Conservation (phyloP, 441 rosid genomes). For the Theobroma grandiflorum region DNA sequence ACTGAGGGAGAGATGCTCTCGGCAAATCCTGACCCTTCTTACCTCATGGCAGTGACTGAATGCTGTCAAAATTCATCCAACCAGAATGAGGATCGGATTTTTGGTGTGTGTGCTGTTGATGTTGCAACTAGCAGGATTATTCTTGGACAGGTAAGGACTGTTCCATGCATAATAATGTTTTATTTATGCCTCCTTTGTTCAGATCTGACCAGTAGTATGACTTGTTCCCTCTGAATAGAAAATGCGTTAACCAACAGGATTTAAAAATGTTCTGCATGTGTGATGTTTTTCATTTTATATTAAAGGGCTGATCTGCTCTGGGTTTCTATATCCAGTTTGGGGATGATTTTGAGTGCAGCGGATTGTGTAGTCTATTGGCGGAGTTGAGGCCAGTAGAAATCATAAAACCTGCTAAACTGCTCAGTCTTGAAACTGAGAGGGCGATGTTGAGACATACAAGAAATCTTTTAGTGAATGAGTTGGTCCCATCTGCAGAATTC, state of each 20-base stretch:
- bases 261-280: neutral
- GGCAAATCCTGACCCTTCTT: constrained; percentile 93
- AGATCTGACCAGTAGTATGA: neutral
- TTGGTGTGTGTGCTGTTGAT: constrained; percentile 93
- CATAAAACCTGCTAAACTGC: constrained; percentile 75
- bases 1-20: constrained; percentile 91
- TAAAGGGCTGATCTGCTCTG: constrained; percentile 23
- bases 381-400: constrained; percentile 97
- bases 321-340: constrained; percentile 58
- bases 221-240: neutral
- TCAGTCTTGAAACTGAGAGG: constrained; percentile 83
- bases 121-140: constrained; percentile 87
- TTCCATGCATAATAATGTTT: neutral
- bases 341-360: constrained; percentile 88
- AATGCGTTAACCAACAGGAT: constrained; percentile 5
- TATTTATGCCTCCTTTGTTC: neutral
- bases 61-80: constrained; percentile 40
- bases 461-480: constrained; percentile 83
- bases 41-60: constrained; percentile 88
- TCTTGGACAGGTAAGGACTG: constrained; percentile 77
- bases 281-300: neutral
- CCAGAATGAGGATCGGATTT: constrained; percentile 52
- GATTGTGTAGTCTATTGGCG: constrained; percentile 77
- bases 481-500: constrained; percentile 76
- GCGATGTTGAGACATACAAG: constrained; percentile 85